phyloP scores from a whole-genome alignment of 2,329 filamentous ascomycete species.

The Botrytis deweyae region DNA sequence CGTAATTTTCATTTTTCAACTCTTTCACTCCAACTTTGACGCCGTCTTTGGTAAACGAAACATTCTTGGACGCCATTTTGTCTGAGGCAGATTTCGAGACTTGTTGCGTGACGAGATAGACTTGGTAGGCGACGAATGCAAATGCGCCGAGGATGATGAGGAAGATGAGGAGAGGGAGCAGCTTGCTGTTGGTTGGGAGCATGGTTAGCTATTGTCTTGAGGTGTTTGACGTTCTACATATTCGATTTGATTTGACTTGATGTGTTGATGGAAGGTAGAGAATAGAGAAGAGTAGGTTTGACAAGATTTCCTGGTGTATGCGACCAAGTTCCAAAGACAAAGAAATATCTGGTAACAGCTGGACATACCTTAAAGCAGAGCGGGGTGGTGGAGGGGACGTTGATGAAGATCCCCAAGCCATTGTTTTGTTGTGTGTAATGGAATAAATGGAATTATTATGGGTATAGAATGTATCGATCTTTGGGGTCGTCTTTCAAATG shows the following conservation, averaged over 20 bases:
- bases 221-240: conserved; percentile 2
- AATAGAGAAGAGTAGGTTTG: not conserved
- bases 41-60: conserved; percentile 73
- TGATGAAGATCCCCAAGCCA: conserved; percentile 40
- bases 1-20: conserved; percentile 65
- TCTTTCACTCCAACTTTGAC: conserved; percentile 70
- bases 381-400: conserved; percentile 37
- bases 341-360: conserved; percentile 5
- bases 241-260: not conserved
- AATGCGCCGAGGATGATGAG: conserved; percentile 55
- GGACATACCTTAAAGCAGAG: conserved; percentile 38
- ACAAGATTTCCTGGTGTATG: not conserved
- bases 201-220: conserved; percentile 14
- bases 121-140: conserved; percentile 68
- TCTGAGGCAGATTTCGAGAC: conserved; percentile 64
- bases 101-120: conserved; percentile 66
- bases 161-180: conserved; percentile 66
- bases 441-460: conserved; percentile 4
- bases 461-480: not conserved
- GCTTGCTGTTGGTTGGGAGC: conserved; percentile 42
- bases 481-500: not conserved
- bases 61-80: conserved; percentile 73
- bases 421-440: conserved; percentile 23
- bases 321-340: not conserved
- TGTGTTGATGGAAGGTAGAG: not conserved